Base-by-base conservation (phyloP, 2,329 filamentous ascomycete genomes). In the Exophiala lecanii-corni region DNA sequence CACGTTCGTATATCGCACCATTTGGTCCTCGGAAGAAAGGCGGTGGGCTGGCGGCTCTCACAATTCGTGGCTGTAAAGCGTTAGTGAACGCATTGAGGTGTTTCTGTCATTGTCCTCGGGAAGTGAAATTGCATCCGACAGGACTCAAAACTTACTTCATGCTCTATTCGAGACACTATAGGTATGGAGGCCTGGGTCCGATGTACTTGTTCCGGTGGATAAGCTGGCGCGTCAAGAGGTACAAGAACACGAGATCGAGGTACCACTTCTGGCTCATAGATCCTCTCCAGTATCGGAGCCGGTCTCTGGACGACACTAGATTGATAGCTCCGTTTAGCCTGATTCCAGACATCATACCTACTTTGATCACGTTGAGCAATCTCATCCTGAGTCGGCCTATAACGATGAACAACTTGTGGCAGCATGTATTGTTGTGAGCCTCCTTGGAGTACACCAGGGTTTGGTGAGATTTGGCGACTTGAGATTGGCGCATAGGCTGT, bases 261-360 rank as follows among this genome's bases (percentile, higher is more conserved):
- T 28, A 26, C 23, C 12, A 36, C 20, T 20, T 41, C 43, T 9
- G 39, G 45, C 36, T 51, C 40, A 26, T 51, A 51, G n/a, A 51
- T 36, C 28, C 52, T 41, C 12, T 52, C 47, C 20, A 53, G 20
- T 34, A 45, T 38, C 9, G 47, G 23, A 12, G 43, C 20, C 19
- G 44, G 32, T 13, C 42, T 13, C 26, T 44, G 44, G 16, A 28
- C 39, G 6, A 45, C 13, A 17, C 40, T 46, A 34, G 43, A 36
- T n/a, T 43, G 54, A 45, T 56, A 55, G 19, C 55, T 48, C 32
- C 62, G 61, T 48, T 65, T 58, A 16, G 67, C 67, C 45, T 66
- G 65, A 43, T 70, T 65, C 68, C 68, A 71, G 34, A 67, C 66
- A 54, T 68, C 62, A 48, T 70, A 71, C 52, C 68, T 63, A 55